These are phyloP conservation scores for Scheffersomyces coipomensis DNA, from an alignment of 805 yeast species.

Conservation along the genomic window DNA sequence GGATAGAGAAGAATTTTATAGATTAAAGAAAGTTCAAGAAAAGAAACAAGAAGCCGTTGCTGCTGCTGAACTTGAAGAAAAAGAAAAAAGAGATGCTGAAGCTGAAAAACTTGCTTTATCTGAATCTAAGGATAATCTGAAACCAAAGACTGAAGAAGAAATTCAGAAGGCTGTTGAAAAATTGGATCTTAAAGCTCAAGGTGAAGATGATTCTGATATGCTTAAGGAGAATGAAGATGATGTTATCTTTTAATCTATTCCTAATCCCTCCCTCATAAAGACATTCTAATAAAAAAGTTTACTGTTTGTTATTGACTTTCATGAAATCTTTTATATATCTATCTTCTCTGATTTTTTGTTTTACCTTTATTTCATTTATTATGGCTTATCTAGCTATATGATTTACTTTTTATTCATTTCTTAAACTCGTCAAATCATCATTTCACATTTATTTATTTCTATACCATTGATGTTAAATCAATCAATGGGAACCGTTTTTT, in stretches of 20 bases:
- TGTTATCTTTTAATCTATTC: constrained; percentile 31
- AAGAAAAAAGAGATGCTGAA: constrained; percentile 10
- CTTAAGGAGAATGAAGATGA: constrained; percentile 46
- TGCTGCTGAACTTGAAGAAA: constrained; percentile 55
- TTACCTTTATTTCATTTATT: neutral
- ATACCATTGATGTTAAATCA: no score
- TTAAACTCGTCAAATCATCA: no score
- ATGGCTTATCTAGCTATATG: neutral
- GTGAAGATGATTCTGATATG: constrained; percentile 20
- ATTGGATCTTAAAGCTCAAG: constrained; percentile 16
- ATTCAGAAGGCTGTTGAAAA: constrained; percentile 27
- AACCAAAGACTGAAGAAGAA: constrained; percentile 15
- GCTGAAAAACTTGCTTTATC: constrained; percentile 5
- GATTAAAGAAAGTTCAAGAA: constrained; percentile 94
- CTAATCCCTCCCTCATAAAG: no score
- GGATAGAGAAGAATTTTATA: constrained; percentile 96
- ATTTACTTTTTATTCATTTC: no score
- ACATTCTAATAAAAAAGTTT: no score
- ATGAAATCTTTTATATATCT: no score
- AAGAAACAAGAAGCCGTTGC: constrained; percentile 84
- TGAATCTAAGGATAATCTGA: constrained; percentile 13
- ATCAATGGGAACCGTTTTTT: no score
- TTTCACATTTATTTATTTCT: no score
- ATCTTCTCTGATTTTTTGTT: no score
- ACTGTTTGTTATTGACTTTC: no score